These are phyloP conservation scores for Crassisporium funariophilum DNA, from an alignment of 768 basidiomycete genomes.

Conservation along the genomic window DNA sequence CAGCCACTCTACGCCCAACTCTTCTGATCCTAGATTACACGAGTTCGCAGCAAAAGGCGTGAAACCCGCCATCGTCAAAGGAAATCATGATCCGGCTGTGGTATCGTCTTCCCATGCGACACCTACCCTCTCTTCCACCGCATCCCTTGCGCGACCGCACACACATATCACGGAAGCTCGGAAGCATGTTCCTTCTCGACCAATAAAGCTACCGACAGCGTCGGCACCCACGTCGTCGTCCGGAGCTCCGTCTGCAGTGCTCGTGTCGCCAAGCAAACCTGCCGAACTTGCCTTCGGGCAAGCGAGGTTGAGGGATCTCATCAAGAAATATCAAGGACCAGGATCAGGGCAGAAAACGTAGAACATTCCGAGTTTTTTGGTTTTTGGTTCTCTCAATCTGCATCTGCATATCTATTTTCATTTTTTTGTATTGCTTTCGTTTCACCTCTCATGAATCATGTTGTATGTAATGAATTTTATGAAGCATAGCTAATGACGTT, in stretches of 20 bases:
- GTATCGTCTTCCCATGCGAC: slow-evolving; percentile 73
- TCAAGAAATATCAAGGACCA: slow-evolving; percentile 74
- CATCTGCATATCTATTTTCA: background rate
- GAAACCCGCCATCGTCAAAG: slow-evolving; percentile 48
- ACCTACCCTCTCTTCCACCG: slow-evolving; percentile 75
- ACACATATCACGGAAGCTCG: slow-evolving; percentile 3
- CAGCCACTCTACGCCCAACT: slow-evolving; percentile 19
- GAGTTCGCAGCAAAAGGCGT: slow-evolving; percentile 26
- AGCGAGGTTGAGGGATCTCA: slow-evolving; percentile 73
- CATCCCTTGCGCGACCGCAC: slow-evolving; percentile 63
- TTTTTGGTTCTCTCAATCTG: background rate
- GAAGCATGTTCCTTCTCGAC: slow-evolving; percentile 3
- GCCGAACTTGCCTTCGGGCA: slow-evolving; percentile 74
- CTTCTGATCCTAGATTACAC: slow-evolving; percentile 15
- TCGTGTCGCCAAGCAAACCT: slow-evolving; percentile 27
- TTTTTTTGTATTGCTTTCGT: background rate
- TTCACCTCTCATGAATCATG: slow-evolving; percentile 6
- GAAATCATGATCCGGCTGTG: slow-evolving; percentile 67
- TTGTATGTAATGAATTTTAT: slow-evolving; percentile 23
- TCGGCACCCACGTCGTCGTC: slow-evolving; percentile 9
- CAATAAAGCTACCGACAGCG: slow-evolving; percentile 35
- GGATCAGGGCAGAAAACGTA: background rate
- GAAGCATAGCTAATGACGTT: too few relatives aligned
- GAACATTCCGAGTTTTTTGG: background rate
- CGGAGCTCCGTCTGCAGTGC: slow-evolving; percentile 15